phyloP scores from a whole-genome alignment of 2,329 filamentous ascomycete species.

The Fusarium heterosporum region DNA sequence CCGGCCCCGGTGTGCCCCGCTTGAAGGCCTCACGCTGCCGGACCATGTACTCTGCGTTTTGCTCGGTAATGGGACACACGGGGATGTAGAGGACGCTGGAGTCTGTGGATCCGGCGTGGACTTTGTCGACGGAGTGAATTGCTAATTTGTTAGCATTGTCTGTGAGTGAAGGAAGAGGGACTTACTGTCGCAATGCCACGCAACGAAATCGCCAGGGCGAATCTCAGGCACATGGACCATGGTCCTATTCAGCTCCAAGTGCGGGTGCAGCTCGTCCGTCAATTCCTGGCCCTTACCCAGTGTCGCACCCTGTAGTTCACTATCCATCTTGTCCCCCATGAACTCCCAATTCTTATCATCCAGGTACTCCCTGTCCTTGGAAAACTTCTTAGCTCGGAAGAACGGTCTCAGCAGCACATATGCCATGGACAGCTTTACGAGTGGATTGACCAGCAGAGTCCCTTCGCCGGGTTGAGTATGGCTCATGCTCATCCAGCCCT shows the following conservation, averaged over 20 bases:
- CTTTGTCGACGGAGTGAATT: constrained; percentile 86
- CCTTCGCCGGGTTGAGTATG: constrained; percentile 79
- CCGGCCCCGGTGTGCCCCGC: constrained; percentile 73
- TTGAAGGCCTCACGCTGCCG: constrained; percentile 79
- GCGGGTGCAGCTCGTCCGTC: constrained; percentile 75
- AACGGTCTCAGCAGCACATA: constrained; percentile 88
- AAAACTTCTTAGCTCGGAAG: constrained; percentile 67
- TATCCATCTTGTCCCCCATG: constrained; percentile 60
- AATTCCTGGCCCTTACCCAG: constrained; percentile 79
- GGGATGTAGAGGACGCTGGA: constrained; percentile 92
- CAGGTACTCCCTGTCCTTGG: constrained; percentile 54
- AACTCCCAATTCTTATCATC: constrained; percentile 71
- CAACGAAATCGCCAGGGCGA: constrained; percentile 80
- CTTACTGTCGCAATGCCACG: constrained; percentile 83
- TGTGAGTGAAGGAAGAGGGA: background rate
- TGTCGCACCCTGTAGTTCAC: constrained; percentile 76
- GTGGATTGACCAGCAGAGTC: constrained; percentile 83
- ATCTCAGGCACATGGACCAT: constrained; percentile 79
- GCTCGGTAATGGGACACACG: constrained; percentile 81
- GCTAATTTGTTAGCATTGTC: constrained; percentile 46
- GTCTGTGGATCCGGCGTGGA: constrained; percentile 77
- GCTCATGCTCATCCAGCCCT: constrained; percentile 89
- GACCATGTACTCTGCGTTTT: constrained; percentile 77
- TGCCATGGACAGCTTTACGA: constrained; percentile 78
- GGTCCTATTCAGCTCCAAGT: constrained; percentile 72